Evolutionary conservation across 139 green algal genomes (phyloP), one percentile per base, ranked within the genome.

Genomic region (Chlorella sp.): DNA sequence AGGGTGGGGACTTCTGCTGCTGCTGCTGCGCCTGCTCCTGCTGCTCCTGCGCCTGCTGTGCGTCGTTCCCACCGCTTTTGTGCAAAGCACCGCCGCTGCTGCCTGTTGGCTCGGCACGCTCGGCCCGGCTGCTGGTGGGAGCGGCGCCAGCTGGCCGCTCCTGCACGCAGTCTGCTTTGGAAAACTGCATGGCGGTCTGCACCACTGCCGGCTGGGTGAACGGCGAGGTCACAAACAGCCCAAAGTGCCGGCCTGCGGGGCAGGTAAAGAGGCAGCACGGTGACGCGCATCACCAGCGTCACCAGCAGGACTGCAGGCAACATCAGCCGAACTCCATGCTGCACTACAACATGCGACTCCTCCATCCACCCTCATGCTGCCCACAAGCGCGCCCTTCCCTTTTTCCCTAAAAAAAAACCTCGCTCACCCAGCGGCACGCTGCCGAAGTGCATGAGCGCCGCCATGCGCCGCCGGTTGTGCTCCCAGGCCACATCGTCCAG

Each of bases 151-250:
- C 60, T 34, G 41, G 60, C 41, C 43, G 60, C 30, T 30, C 14
- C 77, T 62, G 60, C 41, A 83, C 77, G 38, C 77, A 83, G 60
- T 83, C 77, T 14, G 60, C 60, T 20, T 83, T 83, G 77, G 13
- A 64, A 60, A 83, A 74, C 16, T 62, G 40, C 77, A 74, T 73
- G 60, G 77, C 77, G 22, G 60, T 41, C 20, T 74, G 14, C 24
- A 83, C 30, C 11, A 83, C 62, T 16, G 77, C 77, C 0, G 77
- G 77, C 60, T 74, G 60, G 19, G 14, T 73, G 77, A 75, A 83
- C 0, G 77, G 77, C 34, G 77, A 83, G 28, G 77, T 30, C 1
- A 83, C 77, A 74, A 75, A 74, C 40, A 83, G 1, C 32, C 77
- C 77, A 83, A 83, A 83, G 43, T 74, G 77, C 14, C 30, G 32